Percentiles rank a stretch among this genome's conserved stretches.
Evolutionary conservation across 441 rosid genomes (phyloP).

Genomic region (Erodium texanum): DNA sequence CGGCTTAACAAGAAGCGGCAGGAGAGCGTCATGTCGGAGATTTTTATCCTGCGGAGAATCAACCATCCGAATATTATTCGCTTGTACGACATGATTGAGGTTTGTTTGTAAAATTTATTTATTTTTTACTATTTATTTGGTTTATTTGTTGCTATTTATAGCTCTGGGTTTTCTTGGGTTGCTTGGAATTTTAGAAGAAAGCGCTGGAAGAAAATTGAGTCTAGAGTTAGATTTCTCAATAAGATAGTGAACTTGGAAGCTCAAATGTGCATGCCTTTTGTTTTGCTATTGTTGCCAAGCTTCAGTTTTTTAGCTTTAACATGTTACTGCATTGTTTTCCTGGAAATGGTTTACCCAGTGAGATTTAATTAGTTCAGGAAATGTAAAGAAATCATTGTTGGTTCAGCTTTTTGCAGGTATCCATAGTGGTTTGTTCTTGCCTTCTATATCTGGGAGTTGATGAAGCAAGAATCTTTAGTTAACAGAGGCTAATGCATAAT

Average conservation of each 20-base stretch:
- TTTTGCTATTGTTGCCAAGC: no score
- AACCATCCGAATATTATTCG: constrained; percentile 82
- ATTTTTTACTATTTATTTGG: background rate
- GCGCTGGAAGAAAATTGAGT: background rate
- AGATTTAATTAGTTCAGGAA: background rate
- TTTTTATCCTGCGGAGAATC: constrained; percentile 60
- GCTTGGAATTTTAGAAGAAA: no score
- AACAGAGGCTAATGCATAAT: background rate
- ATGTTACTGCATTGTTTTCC: background rate
- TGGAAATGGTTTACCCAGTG: background rate
- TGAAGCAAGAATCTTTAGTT: constrained; percentile 4
- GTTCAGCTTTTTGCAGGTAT: background rate
- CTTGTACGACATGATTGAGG: constrained; percentile 88
- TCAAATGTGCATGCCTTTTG: no score
- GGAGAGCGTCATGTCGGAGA: constrained; percentile 91
- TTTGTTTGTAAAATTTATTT: constrained; percentile 11
- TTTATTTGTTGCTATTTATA: background rate
- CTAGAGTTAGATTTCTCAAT: background rate
- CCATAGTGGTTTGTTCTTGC: background rate
- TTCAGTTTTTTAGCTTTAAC: no score
- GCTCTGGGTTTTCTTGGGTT: no score
- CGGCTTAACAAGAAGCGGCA: constrained; percentile 74
- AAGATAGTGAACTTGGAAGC: no score
- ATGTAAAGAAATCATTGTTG: background rate
- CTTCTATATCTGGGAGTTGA: background rate